Evolutionary conservation across 176 grass and related monocot species (phyloP).

Genomic region (Juncus inflexus): DNA sequence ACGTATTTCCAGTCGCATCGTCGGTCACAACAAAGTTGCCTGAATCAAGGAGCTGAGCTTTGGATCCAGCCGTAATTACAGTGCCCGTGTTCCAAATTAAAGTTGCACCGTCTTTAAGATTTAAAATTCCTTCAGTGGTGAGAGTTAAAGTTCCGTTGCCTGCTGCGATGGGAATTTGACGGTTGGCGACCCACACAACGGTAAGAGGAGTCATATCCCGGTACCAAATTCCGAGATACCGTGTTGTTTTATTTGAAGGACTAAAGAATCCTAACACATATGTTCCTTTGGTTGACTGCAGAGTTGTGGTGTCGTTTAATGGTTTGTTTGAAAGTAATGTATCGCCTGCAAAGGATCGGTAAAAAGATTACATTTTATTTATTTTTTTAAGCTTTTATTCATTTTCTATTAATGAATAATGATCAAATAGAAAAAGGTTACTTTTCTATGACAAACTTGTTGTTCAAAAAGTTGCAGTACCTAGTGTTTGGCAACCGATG

Average conservation of each 20-base stretch:
- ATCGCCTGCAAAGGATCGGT: too few species aligned
- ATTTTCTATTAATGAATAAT: too few species aligned
- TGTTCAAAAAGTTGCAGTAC: too few species aligned
- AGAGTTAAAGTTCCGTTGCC: slow-evolving; percentile 14
- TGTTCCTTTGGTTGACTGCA: slow-evolving; percentile 29
- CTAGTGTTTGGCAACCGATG: too few species aligned
- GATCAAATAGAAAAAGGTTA: too few species aligned
- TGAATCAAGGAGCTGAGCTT: slow-evolving; percentile 5
- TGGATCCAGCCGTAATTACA: too few species aligned
- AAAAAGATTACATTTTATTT: too few species aligned
- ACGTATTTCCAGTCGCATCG: not conserved
- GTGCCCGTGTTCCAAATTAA: too few species aligned
- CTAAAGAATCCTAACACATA: slow-evolving; percentile 52
- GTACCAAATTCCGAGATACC: slow-evolving; percentile 59
- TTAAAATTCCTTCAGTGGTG: slow-evolving; percentile 26
- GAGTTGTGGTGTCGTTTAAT: slow-evolving; percentile 10
- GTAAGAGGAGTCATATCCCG: slow-evolving; percentile 21
- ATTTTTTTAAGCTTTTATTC: too few species aligned
- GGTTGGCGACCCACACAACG: slow-evolving; percentile 55
- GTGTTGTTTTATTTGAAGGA: not conserved
- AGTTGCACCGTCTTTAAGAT: not conserved
- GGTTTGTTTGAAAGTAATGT: too few species aligned
- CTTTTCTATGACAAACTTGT: too few species aligned
- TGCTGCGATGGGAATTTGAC: slow-evolving; percentile 11
- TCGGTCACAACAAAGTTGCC: slow-evolving; percentile 11